Evolutionary conservation across 306 rosid genomes (phyloP), one percentile per base, ranked within the genome.

Genomic region (Vicia villosa): DNA sequence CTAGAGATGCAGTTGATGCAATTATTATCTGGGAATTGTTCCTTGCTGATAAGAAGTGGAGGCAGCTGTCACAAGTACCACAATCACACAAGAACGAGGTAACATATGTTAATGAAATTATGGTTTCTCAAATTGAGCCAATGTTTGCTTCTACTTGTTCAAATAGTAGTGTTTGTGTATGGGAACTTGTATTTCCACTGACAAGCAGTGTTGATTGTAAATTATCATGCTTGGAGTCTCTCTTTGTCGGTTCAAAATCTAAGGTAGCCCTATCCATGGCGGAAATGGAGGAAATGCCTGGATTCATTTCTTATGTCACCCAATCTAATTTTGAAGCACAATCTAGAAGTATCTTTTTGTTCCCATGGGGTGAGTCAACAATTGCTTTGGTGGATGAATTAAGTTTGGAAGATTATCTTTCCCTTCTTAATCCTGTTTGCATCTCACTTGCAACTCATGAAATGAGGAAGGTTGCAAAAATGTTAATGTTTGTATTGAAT

Each of bases 231-330:
- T 68, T 91, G 76, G 92, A 94, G 67, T 81, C 89, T 56, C 80
- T 94, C 55, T 64, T 77, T 62, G 80, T 91, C 81, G 95, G 97
- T 77, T 67, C 85, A 40, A 94, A 88, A 81, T 82, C 95, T 50
- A 88, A 88, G 96, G 97, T 88, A 45, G 88, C 97, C 11, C 81
- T 94, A 56, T 83, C 97, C 13, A 80, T 94, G 76, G 89, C 87
- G 9, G 95, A 90, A 69, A 73, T 94, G 77, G n/a, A n/a, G 9
- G 95, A 90, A 69, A 73, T 94, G 77, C 99, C 97, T 68, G 91
- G 96, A 83, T 84, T n/a, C n/a, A n/a, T n/a, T n/a, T n/a, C n/a
- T n/a, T n/a, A n/a, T n/a, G n/a, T n/a, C n/a, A n/a, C n/a, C n/a
- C n/a, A n/a, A n/a, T n/a, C n/a, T n/a, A n/a, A n/a, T n/a, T n/a